Evolutionary conservation across 352 stramenopile genomes (phyloP), one percentile per base, ranked within the genome.

Genomic region (Phytophthora brassicae): DNA sequence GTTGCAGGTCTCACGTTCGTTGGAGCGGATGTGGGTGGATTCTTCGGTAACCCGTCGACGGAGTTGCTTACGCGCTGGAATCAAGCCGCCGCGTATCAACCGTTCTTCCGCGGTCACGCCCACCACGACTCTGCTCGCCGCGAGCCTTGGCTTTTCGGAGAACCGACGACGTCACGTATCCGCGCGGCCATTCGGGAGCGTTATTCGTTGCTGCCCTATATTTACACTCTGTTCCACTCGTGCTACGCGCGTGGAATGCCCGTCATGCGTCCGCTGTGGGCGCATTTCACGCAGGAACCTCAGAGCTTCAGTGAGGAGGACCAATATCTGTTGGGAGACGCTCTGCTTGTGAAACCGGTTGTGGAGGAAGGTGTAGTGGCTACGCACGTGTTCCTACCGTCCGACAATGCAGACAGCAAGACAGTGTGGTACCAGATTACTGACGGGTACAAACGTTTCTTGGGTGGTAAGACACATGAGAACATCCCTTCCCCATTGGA

Each of bases 61-160:
- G 97, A 99, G 73, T 81, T 99, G 29, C 93, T 99, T 70, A 98
- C 91, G 36, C 81, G 96, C 35, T 99, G 96, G 94, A 98, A 98
- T 75, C 85, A 99, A 72, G 92, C 95, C 6, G 97, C 92, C 35
- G 85, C 90, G 1, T 99, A 97, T 70, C 94, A 98, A 69, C 98
- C 98, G 6, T 99, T 99, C 83, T 99, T 99, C 79, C 85, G 98
- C 12, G 95, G 88, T 44, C 98, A 99, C 79, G 98, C 97, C 24
- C 98, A 99, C 75, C 97, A 99, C 71, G 97, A 99, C 80, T 97
- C 95, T n/a, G 97, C 98, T 73, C 77, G 98, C 47, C 78, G 97
- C 52, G 98, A 99, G 77, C 97, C 97, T 20, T 99, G 97, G 96
- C 82, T 99, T 45, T 99, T 98, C 75, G 96, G 94, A 20, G 94